Evolutionary conservation across 768 basidiomycete genomes (phyloP).

Genomic region (Fomitopsis pulvina): DNA sequence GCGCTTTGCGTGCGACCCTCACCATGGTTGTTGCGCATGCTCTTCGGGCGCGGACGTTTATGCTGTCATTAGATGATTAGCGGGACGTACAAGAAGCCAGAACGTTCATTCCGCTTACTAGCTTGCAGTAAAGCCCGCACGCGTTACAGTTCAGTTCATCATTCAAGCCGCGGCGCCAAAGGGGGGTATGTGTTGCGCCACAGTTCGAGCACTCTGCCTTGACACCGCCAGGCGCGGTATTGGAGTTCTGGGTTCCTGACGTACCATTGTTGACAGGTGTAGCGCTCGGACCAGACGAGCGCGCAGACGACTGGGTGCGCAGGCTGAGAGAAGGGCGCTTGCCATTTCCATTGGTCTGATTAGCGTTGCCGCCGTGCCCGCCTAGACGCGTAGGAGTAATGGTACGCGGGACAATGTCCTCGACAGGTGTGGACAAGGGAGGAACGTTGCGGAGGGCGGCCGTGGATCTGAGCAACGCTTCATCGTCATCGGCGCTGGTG

Average conservation of each 20-base stretch:
- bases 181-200: conserved; percentile 82
- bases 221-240: conserved; percentile 46
- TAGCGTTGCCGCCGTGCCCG: conserved; percentile 40
- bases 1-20: conserved; percentile 61
- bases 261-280: conserved; percentile 47
- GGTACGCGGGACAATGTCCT: conserved; percentile 42
- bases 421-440: conserved; percentile 35
- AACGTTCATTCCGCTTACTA: conserved; percentile 36
- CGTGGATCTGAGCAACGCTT: conserved; percentile 26
- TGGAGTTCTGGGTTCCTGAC: conserved; percentile 19
- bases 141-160: conserved; percentile 90
- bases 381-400: conserved; percentile 55
- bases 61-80: conserved; percentile 39
- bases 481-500: conserved; percentile 18
- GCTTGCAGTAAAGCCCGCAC: conserved; percentile 81
- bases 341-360: conserved; percentile 21
- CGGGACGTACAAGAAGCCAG: not conserved
- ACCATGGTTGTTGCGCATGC: conserved; percentile 72
- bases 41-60: conserved; percentile 84
- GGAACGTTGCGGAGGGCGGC: conserved; percentile 24
- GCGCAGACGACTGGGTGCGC: conserved; percentile 45
- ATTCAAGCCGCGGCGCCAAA: conserved; percentile 82
- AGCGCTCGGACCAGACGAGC: conserved; percentile 57
- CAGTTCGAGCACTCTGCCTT: conserved; percentile 88
- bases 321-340: conserved; percentile 56